phyloP scores from a whole-genome alignment of 495 filamentous ascomycete species.

The Daldinia childiae region DNA sequence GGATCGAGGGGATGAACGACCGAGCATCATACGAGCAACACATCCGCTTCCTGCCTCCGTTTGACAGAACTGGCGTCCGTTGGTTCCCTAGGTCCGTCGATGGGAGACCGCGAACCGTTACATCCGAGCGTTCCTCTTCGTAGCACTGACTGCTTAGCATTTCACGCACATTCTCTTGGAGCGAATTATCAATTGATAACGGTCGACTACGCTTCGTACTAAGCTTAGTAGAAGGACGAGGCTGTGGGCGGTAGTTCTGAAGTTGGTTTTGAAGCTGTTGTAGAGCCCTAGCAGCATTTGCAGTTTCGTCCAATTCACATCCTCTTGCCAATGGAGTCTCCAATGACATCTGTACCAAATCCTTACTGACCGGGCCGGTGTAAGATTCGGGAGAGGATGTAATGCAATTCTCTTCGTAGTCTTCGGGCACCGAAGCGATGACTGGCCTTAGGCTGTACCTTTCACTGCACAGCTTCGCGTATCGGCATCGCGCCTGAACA shows the following conservation, averaged over 20 bases:
- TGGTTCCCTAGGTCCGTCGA: conserved; percentile 33
- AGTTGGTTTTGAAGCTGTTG: conserved; percentile 68
- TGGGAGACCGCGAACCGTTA: conserved; percentile 42
- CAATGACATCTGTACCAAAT: conserved; percentile 64
- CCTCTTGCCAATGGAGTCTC: conserved; percentile 57
- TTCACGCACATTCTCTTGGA: conserved; percentile 80
- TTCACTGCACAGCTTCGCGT: conserved; percentile 70
- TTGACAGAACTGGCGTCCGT: conserved; percentile 51
- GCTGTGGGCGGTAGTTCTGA: conserved; percentile 50
- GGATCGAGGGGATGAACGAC: conserved; percentile 47
- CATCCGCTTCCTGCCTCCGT: conserved; percentile 64
- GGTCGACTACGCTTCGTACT: conserved; percentile 75
- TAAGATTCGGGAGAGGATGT: conserved; percentile 71
- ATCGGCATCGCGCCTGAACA: conserved; percentile 84
- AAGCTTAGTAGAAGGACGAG: conserved; percentile 32
- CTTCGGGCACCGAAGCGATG: conserved; percentile 63
- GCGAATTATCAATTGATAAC: conserved; percentile 68
- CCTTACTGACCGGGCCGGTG: conserved; percentile 61
- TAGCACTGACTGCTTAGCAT: conserved; percentile 54
- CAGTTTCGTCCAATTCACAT: conserved; percentile 58
- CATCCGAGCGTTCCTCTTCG: conserved; percentile 52
- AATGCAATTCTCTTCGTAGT: conserved; percentile 63
- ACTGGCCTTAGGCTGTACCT: conserved; percentile 56
- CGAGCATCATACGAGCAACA: conserved; percentile 65
- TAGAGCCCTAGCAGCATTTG: conserved; percentile 72